Conservation (phyloP, 2,329 filamentous ascomycete species). For the Monilinia fructigena region DNA sequence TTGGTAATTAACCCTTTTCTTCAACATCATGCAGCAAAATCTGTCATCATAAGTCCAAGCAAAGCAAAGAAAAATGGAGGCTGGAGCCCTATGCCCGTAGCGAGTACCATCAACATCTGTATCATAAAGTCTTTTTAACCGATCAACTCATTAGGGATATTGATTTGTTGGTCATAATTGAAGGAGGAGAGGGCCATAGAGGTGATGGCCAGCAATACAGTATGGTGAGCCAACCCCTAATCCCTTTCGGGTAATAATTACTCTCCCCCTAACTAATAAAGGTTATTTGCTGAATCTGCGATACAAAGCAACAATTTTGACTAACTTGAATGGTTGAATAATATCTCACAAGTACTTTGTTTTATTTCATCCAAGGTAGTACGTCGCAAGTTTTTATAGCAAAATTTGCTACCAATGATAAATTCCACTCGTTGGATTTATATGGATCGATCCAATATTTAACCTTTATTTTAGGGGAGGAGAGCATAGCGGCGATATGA, state of each 20-base stretch:
- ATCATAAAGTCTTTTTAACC: constrained; percentile 2
- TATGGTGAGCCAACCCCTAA: not conserved
- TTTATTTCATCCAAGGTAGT: too few relatives aligned
- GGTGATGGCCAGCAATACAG: not conserved
- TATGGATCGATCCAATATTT: not conserved
- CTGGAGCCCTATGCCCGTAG: constrained; percentile 22
- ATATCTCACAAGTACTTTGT: too few relatives aligned
- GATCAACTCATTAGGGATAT: not conserved
- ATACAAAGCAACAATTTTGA: too few relatives aligned
- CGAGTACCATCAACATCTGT: constrained; percentile 8
- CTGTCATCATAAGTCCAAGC: constrained; percentile 6
- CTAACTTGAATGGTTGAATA: too few relatives aligned
- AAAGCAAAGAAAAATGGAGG: constrained; percentile 17
- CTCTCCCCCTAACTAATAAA: too few relatives aligned
- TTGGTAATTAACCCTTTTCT: not conserved
- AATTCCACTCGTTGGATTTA: not conserved
- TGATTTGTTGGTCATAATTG: constrained; percentile 16
- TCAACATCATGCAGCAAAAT: constrained; percentile 8
- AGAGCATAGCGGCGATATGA: not conserved
- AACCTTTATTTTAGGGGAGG: too few relatives aligned
- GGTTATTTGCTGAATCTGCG: too few relatives aligned
- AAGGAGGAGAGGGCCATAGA: not conserved
- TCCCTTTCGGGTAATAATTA: constrained; percentile 5
- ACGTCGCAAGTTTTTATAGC: too few relatives aligned
- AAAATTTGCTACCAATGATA: too few relatives aligned